Conservation (phyloP, 768 basidiomycete species). For the Pilatotrama ljubarskyi region DNA sequence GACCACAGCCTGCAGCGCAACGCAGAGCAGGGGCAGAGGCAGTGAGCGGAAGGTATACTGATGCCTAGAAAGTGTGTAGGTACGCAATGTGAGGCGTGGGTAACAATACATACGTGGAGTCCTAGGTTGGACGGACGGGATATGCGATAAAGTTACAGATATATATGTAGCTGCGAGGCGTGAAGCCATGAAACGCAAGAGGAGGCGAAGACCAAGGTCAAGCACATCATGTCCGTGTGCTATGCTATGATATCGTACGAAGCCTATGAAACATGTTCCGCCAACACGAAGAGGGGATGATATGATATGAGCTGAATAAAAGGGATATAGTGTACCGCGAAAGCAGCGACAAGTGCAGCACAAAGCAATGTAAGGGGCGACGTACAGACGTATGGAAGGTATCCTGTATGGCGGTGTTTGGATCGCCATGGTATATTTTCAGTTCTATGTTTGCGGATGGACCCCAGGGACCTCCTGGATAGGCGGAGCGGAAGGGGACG, state of each 20-base stretch:
- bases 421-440: not conserved
- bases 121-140: not conserved
- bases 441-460: not conserved
- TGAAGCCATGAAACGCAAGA: not conserved
- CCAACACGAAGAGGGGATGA: not conserved
- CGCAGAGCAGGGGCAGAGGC: too few relatives aligned
- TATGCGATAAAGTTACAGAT: slow-evolving; percentile 8
- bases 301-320: not conserved
- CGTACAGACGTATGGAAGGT: not conserved
- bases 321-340: slow-evolving; percentile 9
- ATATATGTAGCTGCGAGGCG: not conserved
- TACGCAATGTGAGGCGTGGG: not conserved
- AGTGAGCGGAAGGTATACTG: not conserved
- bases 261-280: not conserved
- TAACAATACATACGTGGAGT: not conserved
- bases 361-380: not conserved
- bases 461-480: not conserved
- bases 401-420: not conserved
- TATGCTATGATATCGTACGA: not conserved
- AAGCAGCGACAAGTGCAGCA: slow-evolving; percentile 6
- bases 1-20: too few relatives aligned
- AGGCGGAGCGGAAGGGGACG: slow-evolving; percentile 27
- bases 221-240: slow-evolving; percentile 25
- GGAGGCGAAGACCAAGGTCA: not conserved
- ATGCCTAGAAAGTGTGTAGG: not conserved